These are phyloP conservation scores for Spizellomyces sp. DNA, from an alignment of 192 early-diverging fungal genomes.

Conservation along the genomic window DNA sequence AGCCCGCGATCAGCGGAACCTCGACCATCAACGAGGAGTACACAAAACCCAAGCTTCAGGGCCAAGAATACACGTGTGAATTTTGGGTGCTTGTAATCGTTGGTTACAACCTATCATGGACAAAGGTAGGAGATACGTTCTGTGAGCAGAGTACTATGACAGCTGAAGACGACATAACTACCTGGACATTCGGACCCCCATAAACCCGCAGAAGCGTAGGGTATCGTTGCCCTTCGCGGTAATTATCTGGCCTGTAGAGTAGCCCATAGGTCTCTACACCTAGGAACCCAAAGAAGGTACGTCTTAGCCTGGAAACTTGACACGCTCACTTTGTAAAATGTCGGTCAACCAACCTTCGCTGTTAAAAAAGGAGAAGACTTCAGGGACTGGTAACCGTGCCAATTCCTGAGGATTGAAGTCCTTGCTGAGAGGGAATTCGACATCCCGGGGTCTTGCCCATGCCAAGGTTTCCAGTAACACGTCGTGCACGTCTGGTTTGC, in stretches of 20 bases:
- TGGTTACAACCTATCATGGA: too few species aligned
- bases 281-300: too few species aligned
- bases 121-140: not conserved
- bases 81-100: constrained; percentile 70
- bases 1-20: constrained; percentile 68
- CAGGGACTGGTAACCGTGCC: constrained; percentile 38
- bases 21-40: constrained; percentile 60
- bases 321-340: too few species aligned
- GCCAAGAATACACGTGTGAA: constrained; percentile 62
- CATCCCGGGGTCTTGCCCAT: not conserved
- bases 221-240: too few species aligned
- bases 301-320: too few species aligned
- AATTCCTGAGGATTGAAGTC: not conserved
- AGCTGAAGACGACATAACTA: too few species aligned
- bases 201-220: constrained; percentile 70
- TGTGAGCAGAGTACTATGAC: too few species aligned
- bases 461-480: not conserved
- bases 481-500: too few species aligned
- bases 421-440: not conserved
- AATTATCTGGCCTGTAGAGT: too few species aligned
- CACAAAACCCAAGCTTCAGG: constrained; percentile 26
- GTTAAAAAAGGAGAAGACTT: constrained; percentile 57
- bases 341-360: too few species aligned
- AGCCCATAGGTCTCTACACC: too few species aligned
- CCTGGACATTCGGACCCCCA: constrained; percentile 73